Percentiles rank a stretch among this genome's conserved stretches.
These are phyloP conservation scores for Cyberlindnera americana DNA, from an alignment of 805 yeast genomes.

Conservation along the genomic window DNA sequence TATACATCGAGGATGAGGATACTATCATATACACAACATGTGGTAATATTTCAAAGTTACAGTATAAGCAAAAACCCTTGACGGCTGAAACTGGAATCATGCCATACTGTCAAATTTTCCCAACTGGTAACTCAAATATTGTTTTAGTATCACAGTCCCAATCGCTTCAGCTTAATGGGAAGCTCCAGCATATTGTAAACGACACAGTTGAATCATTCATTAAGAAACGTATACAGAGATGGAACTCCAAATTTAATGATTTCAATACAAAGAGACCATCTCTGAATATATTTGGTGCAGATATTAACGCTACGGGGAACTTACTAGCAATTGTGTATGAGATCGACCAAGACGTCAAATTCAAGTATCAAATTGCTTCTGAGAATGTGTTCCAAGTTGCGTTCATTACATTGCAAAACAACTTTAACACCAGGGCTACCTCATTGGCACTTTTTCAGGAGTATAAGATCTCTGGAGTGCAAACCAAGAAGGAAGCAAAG, in stretches of 20 bases:
- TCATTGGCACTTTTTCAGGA: slow-evolving; percentile 25
- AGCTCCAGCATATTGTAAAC: background rate
- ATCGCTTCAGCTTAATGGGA: slow-evolving; percentile 7
- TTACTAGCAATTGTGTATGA: slow-evolving; percentile 22
- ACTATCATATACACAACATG: slow-evolving; percentile 11
- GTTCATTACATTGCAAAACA: slow-evolving; percentile 17
- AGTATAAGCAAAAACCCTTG: background rate
- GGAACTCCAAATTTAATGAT: slow-evolving; percentile 26
- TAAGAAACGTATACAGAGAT: slow-evolving; percentile 14
- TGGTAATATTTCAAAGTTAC: slow-evolving; percentile 6
- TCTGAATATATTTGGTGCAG: slow-evolving; percentile 18
- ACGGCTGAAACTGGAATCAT: slow-evolving; percentile 7
- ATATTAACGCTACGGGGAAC: slow-evolving; percentile 18
- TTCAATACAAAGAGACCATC: slow-evolving; percentile 20
- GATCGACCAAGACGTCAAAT: slow-evolving; percentile 17
- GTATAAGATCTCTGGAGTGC: slow-evolving; percentile 14
- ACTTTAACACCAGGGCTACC: slow-evolving; percentile 6
- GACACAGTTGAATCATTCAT: slow-evolving; percentile 18
- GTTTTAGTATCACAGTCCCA: slow-evolving; percentile 11
- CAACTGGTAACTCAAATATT: slow-evolving; percentile 3
- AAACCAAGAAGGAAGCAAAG: background rate
- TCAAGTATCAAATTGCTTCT: slow-evolving; percentile 25
- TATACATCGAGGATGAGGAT: background rate
- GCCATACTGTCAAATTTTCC: slow-evolving; percentile 14
- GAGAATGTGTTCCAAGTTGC: slow-evolving; percentile 18